A percentile compares a stretch with the other conserved stretches of the same genome.
phyloP scores from a whole-genome alignment of 192 early-diverging fungal genomes.

The Pilaira anomala region DNA sequence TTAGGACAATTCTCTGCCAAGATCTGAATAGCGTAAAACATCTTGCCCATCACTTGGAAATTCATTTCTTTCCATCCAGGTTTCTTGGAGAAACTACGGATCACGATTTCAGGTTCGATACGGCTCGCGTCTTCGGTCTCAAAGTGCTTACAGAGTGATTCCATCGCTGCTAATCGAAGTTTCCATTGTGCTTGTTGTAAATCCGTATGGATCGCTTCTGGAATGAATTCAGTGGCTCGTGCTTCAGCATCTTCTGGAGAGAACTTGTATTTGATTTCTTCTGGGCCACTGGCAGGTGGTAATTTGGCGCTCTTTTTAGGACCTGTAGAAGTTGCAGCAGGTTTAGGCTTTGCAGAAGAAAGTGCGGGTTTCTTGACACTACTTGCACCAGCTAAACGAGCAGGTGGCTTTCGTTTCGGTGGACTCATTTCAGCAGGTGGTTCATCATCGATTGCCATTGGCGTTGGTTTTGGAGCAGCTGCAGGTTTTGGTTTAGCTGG shows the following conservation, averaged over 20 bases:
- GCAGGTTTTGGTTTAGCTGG: slow-evolving; percentile 16
- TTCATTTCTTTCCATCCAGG: slow-evolving; percentile 98
- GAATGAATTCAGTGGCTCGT: slow-evolving; percentile 58
- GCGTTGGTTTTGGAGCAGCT: slow-evolving; percentile 24
- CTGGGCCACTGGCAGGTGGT: slow-evolving; percentile 46
- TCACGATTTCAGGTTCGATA: slow-evolving; percentile 79
- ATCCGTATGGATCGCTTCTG: slow-evolving; percentile 55
- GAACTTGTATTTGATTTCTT: slow-evolving; percentile 67
- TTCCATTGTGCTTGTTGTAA: slow-evolving; percentile 85
- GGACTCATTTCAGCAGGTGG: slow-evolving; percentile 29
- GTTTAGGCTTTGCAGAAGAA: slow-evolving; percentile 24
- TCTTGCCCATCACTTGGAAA: slow-evolving; percentile 82
- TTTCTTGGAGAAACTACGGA: slow-evolving; percentile 73
- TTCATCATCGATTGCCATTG: slow-evolving; percentile 35
- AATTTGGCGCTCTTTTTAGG: slow-evolving; percentile 38
- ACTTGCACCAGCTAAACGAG: slow-evolving; percentile 33
- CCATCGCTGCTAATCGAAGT: slow-evolving; percentile 76
- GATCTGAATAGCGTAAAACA: slow-evolving; percentile 72
- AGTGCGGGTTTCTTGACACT: slow-evolving; percentile 35
- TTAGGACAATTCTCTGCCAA: slow-evolving; percentile 59
- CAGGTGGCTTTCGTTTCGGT: slow-evolving; percentile 35
- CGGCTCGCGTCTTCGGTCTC: slow-evolving; percentile 43
- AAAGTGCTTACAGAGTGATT: slow-evolving; percentile 68
- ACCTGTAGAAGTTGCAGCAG: slow-evolving; percentile 33
- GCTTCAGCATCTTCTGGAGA: slow-evolving; percentile 71